Conservation (phyloP, 768 basidiomycete species). For the Pulveroboletus frians region DNA sequence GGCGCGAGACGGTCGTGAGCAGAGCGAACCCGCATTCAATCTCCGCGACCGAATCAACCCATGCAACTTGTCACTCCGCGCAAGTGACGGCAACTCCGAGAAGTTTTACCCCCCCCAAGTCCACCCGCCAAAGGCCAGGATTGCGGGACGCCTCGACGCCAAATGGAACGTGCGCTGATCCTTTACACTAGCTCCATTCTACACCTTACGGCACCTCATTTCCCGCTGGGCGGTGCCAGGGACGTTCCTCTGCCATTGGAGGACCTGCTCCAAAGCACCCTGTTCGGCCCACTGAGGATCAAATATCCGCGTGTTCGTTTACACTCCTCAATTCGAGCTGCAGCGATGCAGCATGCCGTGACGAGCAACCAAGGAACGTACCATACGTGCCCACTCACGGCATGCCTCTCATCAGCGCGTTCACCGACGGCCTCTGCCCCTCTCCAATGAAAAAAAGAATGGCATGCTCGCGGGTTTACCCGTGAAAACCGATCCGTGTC, state of each 20-base stretch:
- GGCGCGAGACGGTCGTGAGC: not conserved
- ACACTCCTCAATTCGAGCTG: not conserved
- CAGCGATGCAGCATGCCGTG: not conserved
- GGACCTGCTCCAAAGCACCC: not conserved
- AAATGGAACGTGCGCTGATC: constrained; percentile 1
- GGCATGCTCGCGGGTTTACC: not conserved
- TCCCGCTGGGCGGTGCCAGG: constrained; percentile 1
- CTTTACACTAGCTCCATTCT: not conserved
- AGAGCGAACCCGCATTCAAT: constrained; percentile 8
- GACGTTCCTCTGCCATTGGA: not conserved
- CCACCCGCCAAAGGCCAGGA: too few relatives aligned
- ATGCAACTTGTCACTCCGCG: constrained; percentile 8
- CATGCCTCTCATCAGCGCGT: not conserved
- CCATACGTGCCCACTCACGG: not conserved
- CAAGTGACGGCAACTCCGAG: constrained; percentile 2
- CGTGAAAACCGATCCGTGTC: not conserved
- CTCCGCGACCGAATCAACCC: constrained; percentile 18
- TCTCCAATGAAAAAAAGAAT: not conserved
- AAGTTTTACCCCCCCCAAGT: too few relatives aligned
- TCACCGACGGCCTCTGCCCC: not conserved
- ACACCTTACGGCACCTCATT: constrained; percentile 12
- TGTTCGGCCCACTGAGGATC: not conserved
- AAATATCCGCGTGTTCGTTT: not conserved
- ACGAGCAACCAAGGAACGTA: not conserved
- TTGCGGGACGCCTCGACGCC: not conserved